Percentiles rank a stretch among this genome's conserved stretches.
Evolutionary conservation across 352 stramenopile species (phyloP).

Genomic region (Phytophthora cactorum): DNA sequence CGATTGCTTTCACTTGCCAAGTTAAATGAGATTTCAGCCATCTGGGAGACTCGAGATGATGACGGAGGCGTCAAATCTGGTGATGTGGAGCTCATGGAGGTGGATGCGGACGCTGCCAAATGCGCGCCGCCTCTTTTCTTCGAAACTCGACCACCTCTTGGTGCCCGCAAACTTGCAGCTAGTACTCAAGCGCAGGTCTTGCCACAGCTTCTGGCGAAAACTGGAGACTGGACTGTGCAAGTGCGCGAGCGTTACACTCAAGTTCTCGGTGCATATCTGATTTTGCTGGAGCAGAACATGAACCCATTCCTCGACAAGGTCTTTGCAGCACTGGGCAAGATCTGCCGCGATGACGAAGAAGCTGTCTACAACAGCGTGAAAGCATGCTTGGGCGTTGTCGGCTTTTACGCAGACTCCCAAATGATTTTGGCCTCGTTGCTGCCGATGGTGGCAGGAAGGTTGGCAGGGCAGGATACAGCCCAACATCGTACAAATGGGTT

Average conservation of each 20-base stretch:
- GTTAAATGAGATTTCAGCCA: slow-evolving; percentile 51
- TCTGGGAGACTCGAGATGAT: slow-evolving; percentile 50
- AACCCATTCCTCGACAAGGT: slow-evolving; percentile 78
- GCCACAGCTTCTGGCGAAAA: slow-evolving; percentile 69
- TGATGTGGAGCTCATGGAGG: slow-evolving; percentile 47
- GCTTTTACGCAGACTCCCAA: slow-evolving; percentile 72
- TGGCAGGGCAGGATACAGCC: slow-evolving; percentile 77
- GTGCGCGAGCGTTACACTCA: slow-evolving; percentile 76
- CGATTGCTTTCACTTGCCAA: slow-evolving; percentile 43
- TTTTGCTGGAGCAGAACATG: slow-evolving; percentile 72
- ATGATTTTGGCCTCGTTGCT: slow-evolving; percentile 79
- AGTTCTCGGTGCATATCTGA: slow-evolving; percentile 69
- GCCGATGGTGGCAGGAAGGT: slow-evolving; percentile 69
- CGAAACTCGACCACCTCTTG: slow-evolving; percentile 46
- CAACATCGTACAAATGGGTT: slow-evolving; percentile 83
- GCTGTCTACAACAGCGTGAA: slow-evolving; percentile 67
- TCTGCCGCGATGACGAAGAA: slow-evolving; percentile 78
- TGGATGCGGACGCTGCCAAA: slow-evolving; percentile 32
- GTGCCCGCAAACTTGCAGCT: slow-evolving; percentile 52
- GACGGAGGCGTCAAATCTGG: slow-evolving; percentile 14
- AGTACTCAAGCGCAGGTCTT: slow-evolving; percentile 60
- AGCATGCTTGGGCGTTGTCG: slow-evolving; percentile 65
- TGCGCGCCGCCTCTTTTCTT: slow-evolving; percentile 55
- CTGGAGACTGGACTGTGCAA: slow-evolving; percentile 82
- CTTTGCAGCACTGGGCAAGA: slow-evolving; percentile 74